Base-by-base conservation (phyloP, 2,329 filamentous ascomycete species). In the Cordyceps sp. region DNA sequence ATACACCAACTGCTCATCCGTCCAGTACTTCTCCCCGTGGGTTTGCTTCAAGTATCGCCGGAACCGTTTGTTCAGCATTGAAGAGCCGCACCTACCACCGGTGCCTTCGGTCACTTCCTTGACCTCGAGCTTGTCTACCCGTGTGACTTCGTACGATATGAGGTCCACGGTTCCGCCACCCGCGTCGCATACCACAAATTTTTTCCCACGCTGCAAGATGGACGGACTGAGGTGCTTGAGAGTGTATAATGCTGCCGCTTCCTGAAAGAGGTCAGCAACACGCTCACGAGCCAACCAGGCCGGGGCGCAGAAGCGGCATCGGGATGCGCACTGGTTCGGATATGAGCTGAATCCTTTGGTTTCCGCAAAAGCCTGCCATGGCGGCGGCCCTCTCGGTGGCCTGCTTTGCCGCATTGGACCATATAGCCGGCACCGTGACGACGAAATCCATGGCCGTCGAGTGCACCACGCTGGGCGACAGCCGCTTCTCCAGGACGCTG, bases 371-470 rank as follows among this genome's bases (percentile, higher is more conserved):
- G 6, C 53, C 53, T 10, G 53, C 53, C 41, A 54, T 49, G 18
- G 53, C 51, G 18, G 53, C 53, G 2, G 53, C 53, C 20, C 51
- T 42, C 35, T 57, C 53, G 9, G 65, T 72, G 23, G 58, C 58
- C 26, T 65, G 54, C 32, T 66, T 70, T 20, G 67, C 65, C 5
- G 53, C 52, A 28, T 69, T 65, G 24, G 61, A 66, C 69, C 69
- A 73, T 7, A 73, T 66, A 5, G 68, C 67, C 1, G 69, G 69
- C 1, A 73, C 66, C 0, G 69, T 70, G 15, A 73, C 49, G 28
- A 72, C 58, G 34, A 69, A 69, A 33, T 71, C 58, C 37, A 68
- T 55, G 0, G 59, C 54, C 0, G 53, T 66, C 14, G 49, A 57
- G 4, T 49, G 47, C 5, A 67, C 47, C 15, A 63, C 52, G 2